Conservation (phyloP, 305 asterid genomes). For the Rubia tinctorum region DNA sequence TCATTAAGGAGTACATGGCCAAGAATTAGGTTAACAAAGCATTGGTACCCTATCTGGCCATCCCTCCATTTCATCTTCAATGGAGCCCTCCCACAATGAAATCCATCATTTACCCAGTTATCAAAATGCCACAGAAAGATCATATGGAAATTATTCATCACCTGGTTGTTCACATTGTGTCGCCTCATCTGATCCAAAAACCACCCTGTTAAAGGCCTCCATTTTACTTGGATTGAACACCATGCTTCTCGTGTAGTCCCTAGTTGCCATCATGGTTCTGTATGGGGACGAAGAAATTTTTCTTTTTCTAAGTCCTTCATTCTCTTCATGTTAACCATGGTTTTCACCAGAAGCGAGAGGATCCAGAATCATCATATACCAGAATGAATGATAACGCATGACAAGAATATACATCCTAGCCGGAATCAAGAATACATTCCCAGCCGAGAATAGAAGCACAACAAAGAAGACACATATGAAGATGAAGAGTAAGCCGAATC, state of each 20-base stretch:
- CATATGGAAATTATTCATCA: slow-evolving; percentile 78
- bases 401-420: too few species aligned
- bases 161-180: slow-evolving; percentile 42
- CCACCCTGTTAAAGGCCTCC: slow-evolving; percentile 92
- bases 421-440: too few species aligned
- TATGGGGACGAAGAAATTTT: too few species aligned
- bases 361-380: too few species aligned
- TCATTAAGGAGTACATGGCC: slow-evolving; percentile 73
- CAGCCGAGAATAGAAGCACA: too few species aligned
- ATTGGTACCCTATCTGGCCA: slow-evolving; percentile 84
- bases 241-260: slow-evolving; percentile 69
- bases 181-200: slow-evolving; percentile 73
- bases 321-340: too few species aligned
- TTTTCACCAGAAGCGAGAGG: too few species aligned
- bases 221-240: slow-evolving; percentile 86
- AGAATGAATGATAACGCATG: too few species aligned
- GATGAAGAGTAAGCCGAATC: too few species aligned
- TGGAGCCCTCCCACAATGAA: slow-evolving; percentile 96
- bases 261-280: slow-evolving; percentile 80
- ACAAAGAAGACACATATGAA: too few species aligned
- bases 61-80: slow-evolving; percentile 72
- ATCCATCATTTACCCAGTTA: slow-evolving; percentile 89
- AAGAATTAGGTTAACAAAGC: slow-evolving; percentile 89
- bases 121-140: slow-evolving; percentile 93
- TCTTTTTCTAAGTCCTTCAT: too few species aligned